Conservation (phyloP, 257 asterid species). For the Scutellaria baicalensis region DNA sequence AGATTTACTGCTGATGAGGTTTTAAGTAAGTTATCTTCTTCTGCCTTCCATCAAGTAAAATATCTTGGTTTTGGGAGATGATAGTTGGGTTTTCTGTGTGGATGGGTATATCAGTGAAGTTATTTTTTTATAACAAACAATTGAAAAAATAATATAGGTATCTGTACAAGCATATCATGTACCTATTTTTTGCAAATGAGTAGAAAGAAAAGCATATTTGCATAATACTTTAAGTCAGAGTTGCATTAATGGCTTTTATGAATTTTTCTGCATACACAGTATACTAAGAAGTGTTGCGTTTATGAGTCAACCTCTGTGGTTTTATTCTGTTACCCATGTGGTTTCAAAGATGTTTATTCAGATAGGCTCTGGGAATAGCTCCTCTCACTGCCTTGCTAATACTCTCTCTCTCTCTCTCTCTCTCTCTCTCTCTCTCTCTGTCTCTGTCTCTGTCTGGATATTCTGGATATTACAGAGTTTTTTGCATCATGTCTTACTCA, state of each 20-base stretch:
- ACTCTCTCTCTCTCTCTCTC: neutral
- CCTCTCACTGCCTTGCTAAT: neutral
- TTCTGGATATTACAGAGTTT: no score
- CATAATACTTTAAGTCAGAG: neutral
- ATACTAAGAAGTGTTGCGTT: no score
- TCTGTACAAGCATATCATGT: neutral
- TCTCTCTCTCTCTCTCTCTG: neutral
- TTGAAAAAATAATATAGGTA: neutral
- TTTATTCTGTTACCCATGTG: no score
- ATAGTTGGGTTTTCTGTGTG: neutral
- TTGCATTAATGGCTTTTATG: no score
- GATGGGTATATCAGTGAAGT: neutral
- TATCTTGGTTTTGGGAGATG: neutral
- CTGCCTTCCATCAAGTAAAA: neutral
- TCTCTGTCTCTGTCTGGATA: no score
- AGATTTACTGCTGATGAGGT: conserved; percentile 69
- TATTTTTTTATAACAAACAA: neutral
- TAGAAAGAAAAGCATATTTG: neutral
- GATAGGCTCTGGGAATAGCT: neutral
- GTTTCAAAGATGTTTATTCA: neutral
- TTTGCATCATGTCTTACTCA: no score
- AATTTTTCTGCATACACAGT: no score
- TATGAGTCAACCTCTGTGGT: neutral
- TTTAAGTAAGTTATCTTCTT: conserved; percentile 52
- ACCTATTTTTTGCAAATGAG: neutral